Conservation (phyloP, 2,329 filamentous ascomycete species). For the Beauveria scarabaeidicola region DNA sequence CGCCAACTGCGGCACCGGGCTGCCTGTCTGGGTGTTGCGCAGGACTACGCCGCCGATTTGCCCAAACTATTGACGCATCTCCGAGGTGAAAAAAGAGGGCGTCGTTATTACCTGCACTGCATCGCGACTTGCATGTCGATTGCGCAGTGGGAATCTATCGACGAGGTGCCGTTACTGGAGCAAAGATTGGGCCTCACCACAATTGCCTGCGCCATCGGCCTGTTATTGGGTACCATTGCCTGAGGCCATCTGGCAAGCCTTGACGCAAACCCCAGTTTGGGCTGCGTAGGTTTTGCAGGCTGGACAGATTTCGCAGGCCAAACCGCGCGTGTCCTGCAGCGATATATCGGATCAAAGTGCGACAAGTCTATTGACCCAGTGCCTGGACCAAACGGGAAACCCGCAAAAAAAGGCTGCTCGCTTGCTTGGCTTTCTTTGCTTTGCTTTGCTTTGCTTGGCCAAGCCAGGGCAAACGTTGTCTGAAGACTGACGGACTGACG, state of each 20-base stretch:
- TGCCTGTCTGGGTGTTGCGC: neutral
- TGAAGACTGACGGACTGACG: neutral
- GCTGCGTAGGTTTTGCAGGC: neutral
- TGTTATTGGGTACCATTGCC: constrained; percentile 6
- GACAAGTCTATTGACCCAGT: neutral
- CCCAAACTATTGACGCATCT: neutral
- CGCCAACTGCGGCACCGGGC: neutral
- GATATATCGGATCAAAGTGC: neutral
- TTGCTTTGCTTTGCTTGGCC: neutral
- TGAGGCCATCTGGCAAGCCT: neutral
- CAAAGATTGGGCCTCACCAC: constrained; percentile 8
- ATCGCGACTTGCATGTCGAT: constrained; percentile 6
- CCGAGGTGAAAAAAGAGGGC: neutral
- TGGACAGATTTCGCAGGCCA: neutral
- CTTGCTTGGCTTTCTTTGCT: no score
- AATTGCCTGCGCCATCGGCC: neutral
- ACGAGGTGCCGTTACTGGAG: neutral
- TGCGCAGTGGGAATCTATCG: constrained; percentile 3
- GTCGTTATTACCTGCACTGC: neutral
- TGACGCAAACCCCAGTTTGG: neutral
- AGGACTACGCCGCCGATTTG: neutral
- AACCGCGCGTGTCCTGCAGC: constrained; percentile 1
- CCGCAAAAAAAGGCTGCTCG: no score
- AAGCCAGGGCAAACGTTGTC: neutral
- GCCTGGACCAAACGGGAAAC: neutral